Evolutionary conservation across 1,284 basidiomycete species (phyloP), one percentile per base, ranked within the genome.

Genomic region (Cryptococcus floricola): DNA sequence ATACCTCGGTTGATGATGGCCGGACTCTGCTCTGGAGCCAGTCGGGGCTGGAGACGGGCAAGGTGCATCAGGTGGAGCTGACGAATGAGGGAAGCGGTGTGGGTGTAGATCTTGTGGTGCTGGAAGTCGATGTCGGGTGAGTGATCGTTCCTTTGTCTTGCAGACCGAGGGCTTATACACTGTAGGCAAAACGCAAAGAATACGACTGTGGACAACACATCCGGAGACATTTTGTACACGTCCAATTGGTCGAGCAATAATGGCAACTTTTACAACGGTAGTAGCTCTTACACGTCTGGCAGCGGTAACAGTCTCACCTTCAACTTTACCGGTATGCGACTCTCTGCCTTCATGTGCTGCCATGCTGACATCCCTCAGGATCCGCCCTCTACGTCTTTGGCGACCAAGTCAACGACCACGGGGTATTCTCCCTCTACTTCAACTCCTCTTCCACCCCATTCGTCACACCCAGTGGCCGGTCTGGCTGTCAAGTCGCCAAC

Each of bases 351-450:
- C 14, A n/a, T 10, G 31, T 34, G 3, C 10, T 10, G 10, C 7
- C 10, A 23, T 10, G 8, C 9, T 10, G n/a, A 43, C 9, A 28
- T 13, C 10, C 5, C 14, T 13, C 54, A 71, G 74, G 71, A 14
- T 76, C 77, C 3, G 76, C 74, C 1, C 53, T 79, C 2, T 78
- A 70, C 63, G 54, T 79, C 45, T 78, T 72, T 60, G 77, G 77
- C 19, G 77, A 79, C 56, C 72, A 77, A 56, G 76, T 77, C 44
- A 75, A 77, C 58, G 77, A 79, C 56, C 76, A 79, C 62, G 77
- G 77, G 28, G 50, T 50, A 41, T 79, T 70, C 61, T 60, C 70
- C 2, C 63, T 76, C 39, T 71, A 65, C 52, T 50, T 77, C 54
- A 74, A 79, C 61, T 68, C 62, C 39, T 58, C 61, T 5, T 50